Evolutionary conservation across 768 basidiomycete genomes (phyloP), one percentile per base, ranked within the genome.

Genomic region (Xerocomellus intermedius): DNA sequence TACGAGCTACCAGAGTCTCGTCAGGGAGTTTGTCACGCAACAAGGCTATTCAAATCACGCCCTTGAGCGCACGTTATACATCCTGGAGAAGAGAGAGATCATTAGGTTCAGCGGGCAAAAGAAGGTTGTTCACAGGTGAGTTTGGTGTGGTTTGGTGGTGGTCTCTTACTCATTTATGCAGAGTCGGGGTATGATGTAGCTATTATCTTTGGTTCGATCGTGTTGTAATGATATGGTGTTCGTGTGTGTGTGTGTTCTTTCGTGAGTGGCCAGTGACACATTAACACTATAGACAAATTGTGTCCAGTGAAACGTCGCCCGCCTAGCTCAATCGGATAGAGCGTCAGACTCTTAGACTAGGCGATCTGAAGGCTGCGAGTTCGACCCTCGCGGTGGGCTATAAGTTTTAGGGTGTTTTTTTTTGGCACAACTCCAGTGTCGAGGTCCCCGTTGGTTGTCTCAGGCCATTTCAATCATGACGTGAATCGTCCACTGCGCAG

Each of bases 1-100:
- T 59, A 98, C 95, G 56, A 95, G 93, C 64, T 98, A 98, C 67
- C 91, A 95, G 70, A 91, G 88, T 63, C 78, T 99, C 43, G 82
- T 94, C 35, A 83, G 87, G 57, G 96, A 98, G 74, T 98, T 98
- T 67, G 94, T 97, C 8, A 87, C 84, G 10, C 87, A 92, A 62
- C 94, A 98, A 69, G 91, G 93, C 5, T 97, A 88, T 68, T 89
- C 89, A 36, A 85, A 81, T 58, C 93, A 94, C 72, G 91, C 95
- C 21, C 79, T 98, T 21, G 97, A 99, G 70, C 78, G 94, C 59
- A 93, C 91, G 19, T 73, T 98, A 58, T 97, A 85, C 66, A 80
- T 98, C 46, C 66, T 99, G 75, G 97, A 99, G 79, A 96, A 97
- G 76, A 79, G 94, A 58, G 97, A 99, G 69, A 81, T 96, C n/a